Base-by-base conservation (phyloP, 495 filamentous ascomycete genomes). In the Aspergillus hancockii region DNA sequence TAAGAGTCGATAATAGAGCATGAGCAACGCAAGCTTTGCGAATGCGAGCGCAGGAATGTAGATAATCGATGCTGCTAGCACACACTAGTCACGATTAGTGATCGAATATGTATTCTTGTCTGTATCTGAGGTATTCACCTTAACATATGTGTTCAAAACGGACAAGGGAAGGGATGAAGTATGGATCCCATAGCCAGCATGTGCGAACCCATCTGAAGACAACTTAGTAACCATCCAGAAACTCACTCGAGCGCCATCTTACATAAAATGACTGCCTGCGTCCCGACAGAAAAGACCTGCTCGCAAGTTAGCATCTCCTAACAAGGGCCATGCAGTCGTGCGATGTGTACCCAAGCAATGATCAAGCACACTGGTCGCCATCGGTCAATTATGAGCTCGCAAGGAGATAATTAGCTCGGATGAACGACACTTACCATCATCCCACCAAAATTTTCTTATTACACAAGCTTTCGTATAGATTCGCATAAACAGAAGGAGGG, bases 31-130 rank as follows among this genome's bases (percentile, higher is more conserved):
- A 21, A 68, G 38, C 55, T 76, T 75, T 40, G 69, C 71, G 19
- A 75, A 70, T 3, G 70, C 67, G 12, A 77, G 72, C 32, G 66
- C 67, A n/a, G 70, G 61, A 10, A 66, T 63, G 41, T 74, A 75
- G 28, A 70, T 54, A n/a, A 72, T 57, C 3, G 67, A 61, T 38
- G 63, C 60, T 22, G 63, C 58, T 16, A 73, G 51, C 21, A 72
- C 46, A 14, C 55, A 45, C 71, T 72, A 31, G 21, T 0, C n/a
- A 28, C 31, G 41, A 21, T 34, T 25, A 19, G n/a, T 2, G 32
- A 34, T 50, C 14, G 18, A 18, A 34, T 18, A 10, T 31, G 2
- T 4, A 25, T 51, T n/a, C 8, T 13, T 23, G 8, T 21, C 31
- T 49, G 6, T 8, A 36, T 30, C 21, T 54, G 0, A 2, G 55